A percentile compares a stretch with the other conserved stretches of the same genome.
These are phyloP conservation scores for Paspalum vaginatum DNA, from an alignment of 176 grass and related monocot species.

Conservation along the genomic window DNA sequence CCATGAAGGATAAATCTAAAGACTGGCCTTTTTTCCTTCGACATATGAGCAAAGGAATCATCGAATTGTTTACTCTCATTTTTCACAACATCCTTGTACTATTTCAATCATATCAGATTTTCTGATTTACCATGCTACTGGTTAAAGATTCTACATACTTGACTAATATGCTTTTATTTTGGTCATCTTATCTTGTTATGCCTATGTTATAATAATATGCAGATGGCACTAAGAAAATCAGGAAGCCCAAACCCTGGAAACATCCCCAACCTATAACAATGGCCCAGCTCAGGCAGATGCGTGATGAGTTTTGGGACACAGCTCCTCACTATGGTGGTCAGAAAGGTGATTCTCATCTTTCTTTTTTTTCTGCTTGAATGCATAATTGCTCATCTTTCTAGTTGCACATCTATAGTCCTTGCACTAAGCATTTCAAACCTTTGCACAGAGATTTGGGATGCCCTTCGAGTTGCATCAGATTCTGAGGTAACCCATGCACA, in stretches of 20 bases:
- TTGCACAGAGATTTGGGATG: slow-evolving; percentile 80
- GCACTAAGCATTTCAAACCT: slow-evolving; percentile 22
- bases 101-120: background rate
- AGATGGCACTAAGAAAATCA: slow-evolving; percentile 62
- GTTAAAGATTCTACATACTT: background rate
- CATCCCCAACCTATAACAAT: slow-evolving; percentile 63
- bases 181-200: slow-evolving; percentile 6
- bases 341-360: slow-evolving; percentile 51
- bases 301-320: slow-evolving; percentile 75
- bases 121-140: background rate
- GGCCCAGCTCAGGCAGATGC: slow-evolving; percentile 61
- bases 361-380: slow-evolving; percentile 15
- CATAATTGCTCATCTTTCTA: slow-evolving; percentile 12
- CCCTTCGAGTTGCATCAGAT: slow-evolving; percentile 65
- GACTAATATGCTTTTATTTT: background rate
- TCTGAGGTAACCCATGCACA: slow-evolving; percentile 67
- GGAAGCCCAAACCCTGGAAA: slow-evolving; percentile 80
- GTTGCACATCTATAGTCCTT: slow-evolving; percentile 9
- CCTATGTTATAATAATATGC: slow-evolving; percentile 31
- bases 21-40: background rate
- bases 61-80: background rate
- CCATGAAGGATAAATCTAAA: slow-evolving; percentile 14
- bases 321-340: slow-evolving; percentile 77
- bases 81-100: background rate
- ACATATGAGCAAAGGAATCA: slow-evolving; percentile 4